Evolutionary conservation across 352 stramenopile genomes (phyloP), one percentile per base, ranked within the genome.

Genomic region (Plasmopara viticola): DNA sequence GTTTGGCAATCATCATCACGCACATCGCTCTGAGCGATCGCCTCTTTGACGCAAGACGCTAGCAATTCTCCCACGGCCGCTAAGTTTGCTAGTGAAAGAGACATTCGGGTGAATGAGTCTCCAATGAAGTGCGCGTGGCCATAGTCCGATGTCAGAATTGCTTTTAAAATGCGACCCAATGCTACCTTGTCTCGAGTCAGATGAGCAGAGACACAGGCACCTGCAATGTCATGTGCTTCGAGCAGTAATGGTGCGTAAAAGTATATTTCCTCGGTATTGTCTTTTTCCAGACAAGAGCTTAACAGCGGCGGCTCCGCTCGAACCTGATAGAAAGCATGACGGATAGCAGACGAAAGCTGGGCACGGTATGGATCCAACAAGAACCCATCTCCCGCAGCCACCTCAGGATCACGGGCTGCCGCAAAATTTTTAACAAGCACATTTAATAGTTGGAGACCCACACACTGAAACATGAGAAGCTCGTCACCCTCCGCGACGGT

Each of bases 301-400:
- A 58, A 29, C 13, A 38, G 51, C 8, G 49, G 53, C 43, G 48
- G 40, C 12, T 64, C 60, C 31, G 63, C 56, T 63, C 69, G 60
- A 14, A 72, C 64, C 50, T 90, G 78, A 45, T 88, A 87, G 12
- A 87, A 53, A 9, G 84, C 74, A 48, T 91, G 84, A 4, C 84
- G 82, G 20, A 93, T 62, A 35, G 84, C 84, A 20, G 84, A 84
- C 8, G 74, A 84, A 51, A 94, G 72, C 43, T 94, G 84, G 6
- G 84, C 84, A 64, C 87, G 78, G 40, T 94, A 94, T 18, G 84
- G 79, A 35, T 90, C 80, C 25, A 94, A 58, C 44, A 94, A 44
- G 48, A 72, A 85, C 8, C 75, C 71, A 28, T 79, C 64, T 0
- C 68, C 73, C 6, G 63, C 62, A 5, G 59, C 35, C 0, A 94